phyloP scores from a whole-genome alignment of 2,329 filamentous ascomycete species.

The Cercospora berteroae region DNA sequence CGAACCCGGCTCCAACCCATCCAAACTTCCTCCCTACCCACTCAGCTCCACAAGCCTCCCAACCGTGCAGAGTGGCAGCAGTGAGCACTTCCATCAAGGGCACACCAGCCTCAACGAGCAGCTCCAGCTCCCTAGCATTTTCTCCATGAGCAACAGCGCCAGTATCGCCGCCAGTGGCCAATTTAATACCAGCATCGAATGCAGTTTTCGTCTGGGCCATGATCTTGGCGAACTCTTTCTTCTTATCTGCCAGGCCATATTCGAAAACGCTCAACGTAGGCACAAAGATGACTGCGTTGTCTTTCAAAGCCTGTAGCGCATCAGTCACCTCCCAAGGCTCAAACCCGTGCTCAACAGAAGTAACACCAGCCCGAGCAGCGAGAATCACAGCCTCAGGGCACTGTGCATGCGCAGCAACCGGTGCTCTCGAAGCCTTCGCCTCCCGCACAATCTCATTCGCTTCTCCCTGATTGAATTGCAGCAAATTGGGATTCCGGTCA shows the following conservation, averaged over 20 bases:
- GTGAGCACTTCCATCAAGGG: slow-evolving; percentile 52
- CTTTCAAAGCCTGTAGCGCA: slow-evolving; percentile 46
- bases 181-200: slow-evolving; percentile 48
- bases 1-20: slow-evolving; percentile 49
- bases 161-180: slow-evolving; percentile 56
- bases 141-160: slow-evolving; percentile 56
- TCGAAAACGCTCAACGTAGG: slow-evolving; percentile 54
- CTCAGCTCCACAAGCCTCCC: slow-evolving; percentile 56
- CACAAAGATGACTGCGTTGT: slow-evolving; percentile 51
- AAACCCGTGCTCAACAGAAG: slow-evolving; percentile 37
- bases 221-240: slow-evolving; percentile 11
- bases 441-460: slow-evolving; percentile 36
- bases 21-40: slow-evolving; percentile 54
- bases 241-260: slow-evolving; percentile 8
- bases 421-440: slow-evolving; percentile 29
- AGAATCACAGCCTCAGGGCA: slow-evolving; percentile 34
- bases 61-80: slow-evolving; percentile 53
- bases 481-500: slow-evolving; percentile 30
- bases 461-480: slow-evolving; percentile 31
- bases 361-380: slow-evolving; percentile 36
- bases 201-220: slow-evolving; percentile 47
- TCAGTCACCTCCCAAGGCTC: slow-evolving; percentile 38
- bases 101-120: slow-evolving; percentile 54
- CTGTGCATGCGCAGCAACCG: slow-evolving; percentile 35
- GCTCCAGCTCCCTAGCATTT: slow-evolving; percentile 54